Base-by-base conservation (phyloP, 1,139 yeast species). In the Pichia sp. region DNA sequence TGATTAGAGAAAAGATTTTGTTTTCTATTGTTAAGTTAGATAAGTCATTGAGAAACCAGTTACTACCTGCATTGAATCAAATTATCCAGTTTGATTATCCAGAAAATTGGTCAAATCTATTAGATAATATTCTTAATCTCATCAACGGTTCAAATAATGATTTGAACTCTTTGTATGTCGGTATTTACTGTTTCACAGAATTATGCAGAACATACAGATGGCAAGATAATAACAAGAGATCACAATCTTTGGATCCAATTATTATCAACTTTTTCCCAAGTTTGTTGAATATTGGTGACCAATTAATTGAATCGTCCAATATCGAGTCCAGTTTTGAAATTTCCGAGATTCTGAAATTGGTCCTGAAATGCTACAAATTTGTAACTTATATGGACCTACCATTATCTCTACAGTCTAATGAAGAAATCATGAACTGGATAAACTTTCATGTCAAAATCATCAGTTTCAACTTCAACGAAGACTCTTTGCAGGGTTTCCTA, bases 361-460 rank as follows among this genome's bases (percentile, higher is more conserved):
- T 88, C 39, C 65, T 90, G 47, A 92, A 92, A 61, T 72, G 77
- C 44, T 88, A 82, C 69, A 90, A 90, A 63, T 85, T 84, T 63
- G 85, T 81, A 39, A 84, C 94, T 2, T 84, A 80, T 60, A 77
- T 75, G 54, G 95, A 86, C 55, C 68, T 92, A 40, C 97, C 97
- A 1, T 67, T 60, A 5, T 73, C 77, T 3, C 68, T 90, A 47
- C 95, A 84, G 61, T 62, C 73, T 2, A 66, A 71, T 40, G 82
- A 79, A 16, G 62, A 72, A 5, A 67, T 88, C 44, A 67, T 75
- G 10, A 72, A 74, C 27, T 90, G 97, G 95, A 84, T 86, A 2
- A 76, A 79, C 47, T 74, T 92, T 52, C 92, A 88, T 56, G 81
- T 87, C 38, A 69, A 74, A 26, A 75, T 86, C 4, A 75, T 86